Conservation (phyloP, 106 monocot species). For the Hemerocallis citrina region DNA sequence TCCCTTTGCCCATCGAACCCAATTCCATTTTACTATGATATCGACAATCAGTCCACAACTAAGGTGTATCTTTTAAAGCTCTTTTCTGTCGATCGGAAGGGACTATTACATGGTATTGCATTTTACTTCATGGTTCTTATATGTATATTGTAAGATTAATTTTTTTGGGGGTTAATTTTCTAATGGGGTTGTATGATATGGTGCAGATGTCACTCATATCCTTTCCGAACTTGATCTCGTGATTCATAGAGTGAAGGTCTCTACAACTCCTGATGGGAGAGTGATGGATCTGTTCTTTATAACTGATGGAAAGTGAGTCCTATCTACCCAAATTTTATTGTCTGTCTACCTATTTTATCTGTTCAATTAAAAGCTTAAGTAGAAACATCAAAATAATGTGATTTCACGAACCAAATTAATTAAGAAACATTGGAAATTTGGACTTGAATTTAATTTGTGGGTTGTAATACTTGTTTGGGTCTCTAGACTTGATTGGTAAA, state of each 20-base stretch:
- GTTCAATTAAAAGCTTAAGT: no score
- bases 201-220: slow-evolving; percentile 67
- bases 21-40: slow-evolving; percentile 51
- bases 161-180: slow-evolving; percentile 1
- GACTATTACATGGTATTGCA: slow-evolving; percentile 85
- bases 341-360: background rate
- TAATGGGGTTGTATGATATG: background rate
- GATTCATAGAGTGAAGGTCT: slow-evolving; percentile 85
- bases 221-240: slow-evolving; percentile 65
- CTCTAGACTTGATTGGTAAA: no score
- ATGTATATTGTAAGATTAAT: background rate
- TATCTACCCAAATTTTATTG: no score
- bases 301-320: slow-evolving; percentile 74
- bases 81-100: slow-evolving; percentile 68
- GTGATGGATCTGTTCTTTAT: slow-evolving; percentile 82
- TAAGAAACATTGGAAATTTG: no score
- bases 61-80: slow-evolving; percentile 73
- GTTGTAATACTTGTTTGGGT: no score
- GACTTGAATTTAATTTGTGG: no score
- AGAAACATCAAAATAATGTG: no score
- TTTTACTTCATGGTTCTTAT: background rate
- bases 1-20: slow-evolving; percentile 58
- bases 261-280: slow-evolving; percentile 77
- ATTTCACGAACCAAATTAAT: no score
- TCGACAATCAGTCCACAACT: slow-evolving; percentile 17